Evolutionary conservation across 2,329 filamentous ascomycete species (phyloP).

Genomic region (Blastomyces parvus): DNA sequence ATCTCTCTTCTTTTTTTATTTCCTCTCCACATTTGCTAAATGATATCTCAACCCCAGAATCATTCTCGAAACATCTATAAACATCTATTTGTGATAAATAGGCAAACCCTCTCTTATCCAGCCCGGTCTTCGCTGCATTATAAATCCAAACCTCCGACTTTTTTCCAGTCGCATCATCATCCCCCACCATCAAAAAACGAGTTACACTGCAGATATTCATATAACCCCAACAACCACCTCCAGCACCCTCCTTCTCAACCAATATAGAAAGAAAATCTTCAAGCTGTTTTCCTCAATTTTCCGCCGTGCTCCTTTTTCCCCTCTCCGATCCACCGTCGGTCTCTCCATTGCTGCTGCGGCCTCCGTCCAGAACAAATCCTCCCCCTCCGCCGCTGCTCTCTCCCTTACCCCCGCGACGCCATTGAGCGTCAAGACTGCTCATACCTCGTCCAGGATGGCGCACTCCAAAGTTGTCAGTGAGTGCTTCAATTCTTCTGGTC

Average conservation of each 20-base stretch:
- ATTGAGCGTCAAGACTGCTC: constrained; percentile 33
- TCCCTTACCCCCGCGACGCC: constrained; percentile 28
- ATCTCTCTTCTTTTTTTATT: not conserved
- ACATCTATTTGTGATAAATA: not conserved
- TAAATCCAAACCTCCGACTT: constrained; percentile 6
- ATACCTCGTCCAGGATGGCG: constrained; percentile 52
- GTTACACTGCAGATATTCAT: not conserved
- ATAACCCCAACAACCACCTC: constrained; percentile 12
- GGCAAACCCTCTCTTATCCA: too few species aligned
- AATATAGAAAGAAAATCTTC: constrained; percentile 44
- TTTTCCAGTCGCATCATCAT: too few species aligned
- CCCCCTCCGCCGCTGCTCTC: constrained; percentile 29
- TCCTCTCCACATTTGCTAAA: not conserved
- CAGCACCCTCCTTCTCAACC: constrained; percentile 5
- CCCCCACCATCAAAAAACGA: constrained; percentile 7
- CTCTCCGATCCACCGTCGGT: constrained; percentile 63
- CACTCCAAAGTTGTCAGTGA: constrained; percentile 85
- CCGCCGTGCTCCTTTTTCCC: constrained; percentile 50
- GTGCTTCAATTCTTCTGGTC: constrained; percentile 29
- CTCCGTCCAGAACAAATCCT: constrained; percentile 53
- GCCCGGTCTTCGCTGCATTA: not conserved
- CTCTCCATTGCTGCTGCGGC: constrained; percentile 65
- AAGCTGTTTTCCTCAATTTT: constrained; percentile 88
- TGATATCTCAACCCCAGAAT: not conserved
- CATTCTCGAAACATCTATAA: constrained; percentile 1